Base-by-base conservation (phyloP, 78 protist species). In the Mastigamoeba balamuthi region DNA sequence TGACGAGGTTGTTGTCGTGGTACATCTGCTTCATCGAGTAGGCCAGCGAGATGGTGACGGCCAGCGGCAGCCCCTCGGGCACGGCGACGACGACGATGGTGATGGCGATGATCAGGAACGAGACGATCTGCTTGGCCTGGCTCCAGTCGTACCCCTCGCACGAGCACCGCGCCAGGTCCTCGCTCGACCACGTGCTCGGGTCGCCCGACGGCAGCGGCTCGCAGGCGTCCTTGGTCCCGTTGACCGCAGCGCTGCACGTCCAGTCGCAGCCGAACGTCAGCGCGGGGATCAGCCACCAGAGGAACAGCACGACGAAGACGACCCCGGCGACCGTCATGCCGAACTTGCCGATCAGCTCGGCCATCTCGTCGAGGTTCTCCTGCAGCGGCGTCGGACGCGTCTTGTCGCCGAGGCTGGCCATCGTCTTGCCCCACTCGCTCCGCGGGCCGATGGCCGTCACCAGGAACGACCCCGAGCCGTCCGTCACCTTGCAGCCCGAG, bases 1-100 rank as follows among this genome's bases (percentile, higher is more conserved):
- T 85, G 4, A 97, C 99, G 1, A 95, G 74, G 66, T 92, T 93
- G 70, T 95, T 74, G 74, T 94, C 96, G 52, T 82, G 77, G 64
- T 91, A 8, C 98, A 97, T 95, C 76, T 84, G 40, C 69, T 41
- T 27, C 87, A 91, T 85, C 4, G 93, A 81, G 83, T 84, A 94
- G 33, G 96, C 96, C 6, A 97, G 90, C 28, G 97, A 75, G 72
- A 97, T 78, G 66, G 97, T 96, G 53, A 95, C 98, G 27, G 97
- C 93, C 3, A 95, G 90, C 4, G 99, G 98, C 10, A 97, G 76
- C 0, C 95, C 97, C 79, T 89, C 91, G 6, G 38, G 7, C 28
- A 4, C 37, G 9, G 76, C 29, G 38, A 52, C 30, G 8, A 71
- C 97, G 17, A 97, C 40, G 69, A 97, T 88, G 52, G 98, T 88